Evolutionary conservation across 2,329 filamentous ascomycete genomes (phyloP).

Genomic region (Alternaria arborescens): DNA sequence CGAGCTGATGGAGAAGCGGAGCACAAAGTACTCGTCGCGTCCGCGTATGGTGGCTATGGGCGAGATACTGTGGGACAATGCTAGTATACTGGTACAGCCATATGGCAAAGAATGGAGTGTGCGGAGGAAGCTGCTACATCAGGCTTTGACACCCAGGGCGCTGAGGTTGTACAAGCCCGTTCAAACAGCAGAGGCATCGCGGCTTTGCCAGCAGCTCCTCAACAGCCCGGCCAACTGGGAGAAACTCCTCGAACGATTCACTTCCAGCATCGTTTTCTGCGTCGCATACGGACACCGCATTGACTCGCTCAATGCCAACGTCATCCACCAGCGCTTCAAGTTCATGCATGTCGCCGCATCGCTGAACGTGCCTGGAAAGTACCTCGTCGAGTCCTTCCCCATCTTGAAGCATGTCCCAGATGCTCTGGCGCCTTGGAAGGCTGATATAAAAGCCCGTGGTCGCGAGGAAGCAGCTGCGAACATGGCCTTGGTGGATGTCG

Average conservation of each 20-base stretch:
- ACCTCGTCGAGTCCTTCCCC: conserved; percentile 59
- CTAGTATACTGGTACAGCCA: conserved; percentile 59
- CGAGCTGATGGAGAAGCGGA: conserved; percentile 58
- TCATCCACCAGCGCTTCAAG: conserved; percentile 58
- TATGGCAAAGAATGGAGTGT: conserved; percentile 59
- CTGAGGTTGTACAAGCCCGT: conserved; percentile 58
- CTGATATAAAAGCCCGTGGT: conserved; percentile 53
- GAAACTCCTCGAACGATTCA: conserved; percentile 59
- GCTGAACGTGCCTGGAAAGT: conserved; percentile 58
- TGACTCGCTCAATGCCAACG: conserved; percentile 57
- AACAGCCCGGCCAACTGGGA: conserved; percentile 54
- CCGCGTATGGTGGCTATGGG: conserved; percentile 58
- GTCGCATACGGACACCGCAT: conserved; percentile 62
- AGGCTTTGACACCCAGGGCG: conserved; percentile 56
- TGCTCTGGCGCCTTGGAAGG: conserved; percentile 59
- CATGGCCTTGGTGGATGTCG: conserved; percentile 53
- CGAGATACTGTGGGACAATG: conserved; percentile 56
- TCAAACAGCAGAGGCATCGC: conserved; percentile 60
- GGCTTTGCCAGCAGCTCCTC: conserved; percentile 57
- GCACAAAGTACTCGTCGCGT: conserved; percentile 56
- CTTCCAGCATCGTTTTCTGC: conserved; percentile 60
- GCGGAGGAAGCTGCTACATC: conserved; percentile 49
- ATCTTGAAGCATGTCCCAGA: conserved; percentile 56
- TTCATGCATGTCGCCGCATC: conserved; percentile 60
- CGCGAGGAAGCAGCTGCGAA: conserved; percentile 53